Evolutionary conservation across 768 basidiomycete species (phyloP).

Genomic region (Lactarius hatsudake): DNA sequence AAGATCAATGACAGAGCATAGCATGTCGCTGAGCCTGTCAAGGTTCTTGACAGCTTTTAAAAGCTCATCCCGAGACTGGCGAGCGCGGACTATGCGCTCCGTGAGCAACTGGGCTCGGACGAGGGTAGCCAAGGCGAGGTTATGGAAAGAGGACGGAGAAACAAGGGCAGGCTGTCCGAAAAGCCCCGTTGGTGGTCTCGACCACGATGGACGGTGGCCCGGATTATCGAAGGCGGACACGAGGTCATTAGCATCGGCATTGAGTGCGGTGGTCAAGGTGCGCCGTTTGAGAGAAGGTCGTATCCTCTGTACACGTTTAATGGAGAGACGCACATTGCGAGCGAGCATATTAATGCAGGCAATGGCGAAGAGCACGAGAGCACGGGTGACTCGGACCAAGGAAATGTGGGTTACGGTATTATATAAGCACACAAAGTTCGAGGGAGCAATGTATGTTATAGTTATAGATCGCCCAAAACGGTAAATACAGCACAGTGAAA

Average conservation of each 20-base stretch:
- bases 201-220: slow-evolving; percentile 39
- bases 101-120: slow-evolving; percentile 80
- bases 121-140: slow-evolving; percentile 76
- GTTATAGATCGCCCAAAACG: not conserved
- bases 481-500: slow-evolving; percentile 16
- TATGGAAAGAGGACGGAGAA: slow-evolving; percentile 63
- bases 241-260: slow-evolving; percentile 48
- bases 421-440: not conserved
- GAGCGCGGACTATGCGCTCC: slow-evolving; percentile 72
- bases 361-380: slow-evolving; percentile 1
- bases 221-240: slow-evolving; percentile 73
- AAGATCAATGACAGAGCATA: slow-evolving; percentile 95
- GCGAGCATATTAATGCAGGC: slow-evolving; percentile 26
- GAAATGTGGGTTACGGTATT: not conserved
- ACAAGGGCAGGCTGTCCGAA: slow-evolving; percentile 78
- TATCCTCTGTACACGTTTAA: slow-evolving; percentile 13
- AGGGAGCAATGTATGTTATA: not conserved
- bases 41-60: slow-evolving; percentile 91
- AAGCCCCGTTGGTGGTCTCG: slow-evolving; percentile 66
- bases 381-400: not conserved
- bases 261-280: slow-evolving; percentile 34
- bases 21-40: slow-evolving; percentile 91
- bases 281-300: slow-evolving; percentile 8
- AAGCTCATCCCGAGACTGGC: slow-evolving; percentile 70
- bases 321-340: slow-evolving; percentile 23